Base-by-base conservation (phyloP, 2,329 filamentous ascomycete species). In the Hypoxylon sp. region DNA sequence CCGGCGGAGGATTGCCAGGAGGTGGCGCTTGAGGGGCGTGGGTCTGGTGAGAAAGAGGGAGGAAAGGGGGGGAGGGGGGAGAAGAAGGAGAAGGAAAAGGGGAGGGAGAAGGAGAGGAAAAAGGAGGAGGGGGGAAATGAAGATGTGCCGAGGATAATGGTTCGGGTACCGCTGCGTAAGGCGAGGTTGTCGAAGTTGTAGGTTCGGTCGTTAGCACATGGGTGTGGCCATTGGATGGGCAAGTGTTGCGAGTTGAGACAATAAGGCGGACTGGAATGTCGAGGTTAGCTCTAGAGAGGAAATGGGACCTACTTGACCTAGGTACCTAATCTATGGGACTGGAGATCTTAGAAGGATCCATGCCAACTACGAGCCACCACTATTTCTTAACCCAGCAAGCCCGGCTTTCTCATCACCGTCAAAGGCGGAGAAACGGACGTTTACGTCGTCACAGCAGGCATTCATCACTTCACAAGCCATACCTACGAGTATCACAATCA, bases 1-100 rank as follows among this genome's bases (percentile, higher is more conserved):
- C 87, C 81, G 0, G 81, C 85, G 1, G 95, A 98, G 80, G 96
- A 99, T 79, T 97, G 93, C 74, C 93, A 99, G 82, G 90, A 97
- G 79, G 88, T 92, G 2, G 68, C 60, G 37, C 57, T 77, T 1
- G 68, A 71, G 19, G 71, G 69, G 2, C 60, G 30, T 76, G 78
- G n/a, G 73, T 80, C 80, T 78, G 61, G 54, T 52, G 77, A 78
- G 12, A 74, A 76, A 5, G 43, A 21, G 8, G 29, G 27, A 8
- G 27, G 11, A 14, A 32, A 41, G 7, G 48, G 29, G n/a, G 27
- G 11, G 12, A 32, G 27, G 7, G 48, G 29, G 61, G 54, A 54
- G 77, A 78, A 12, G 74, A 76, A 5, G 43, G n/a, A 12, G 29
- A n/a, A 8, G 27, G 11, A 14, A 32, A 41, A 3, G 48, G 29